Percentiles rank a stretch among this genome's conserved stretches.
Evolutionary conservation across 2,329 filamentous ascomycete genomes (phyloP).

Genomic region (Fusarium sp.): DNA sequence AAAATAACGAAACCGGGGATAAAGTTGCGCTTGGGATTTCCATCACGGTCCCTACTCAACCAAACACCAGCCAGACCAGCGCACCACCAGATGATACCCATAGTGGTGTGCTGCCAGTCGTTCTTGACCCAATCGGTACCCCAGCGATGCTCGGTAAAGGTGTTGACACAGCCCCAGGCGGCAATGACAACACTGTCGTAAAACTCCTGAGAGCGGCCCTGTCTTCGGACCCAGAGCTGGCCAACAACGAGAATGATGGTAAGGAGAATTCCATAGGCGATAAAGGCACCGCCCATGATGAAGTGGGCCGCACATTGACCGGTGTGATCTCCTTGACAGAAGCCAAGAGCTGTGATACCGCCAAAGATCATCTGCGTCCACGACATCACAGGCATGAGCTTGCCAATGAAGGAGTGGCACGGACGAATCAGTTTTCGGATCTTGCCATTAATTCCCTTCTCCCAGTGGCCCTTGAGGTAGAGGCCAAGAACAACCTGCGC

Average conservation of each 20-base stretch:
- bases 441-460: slow-evolving; percentile 84
- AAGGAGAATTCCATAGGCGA: slow-evolving; percentile 91
- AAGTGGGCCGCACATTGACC: slow-evolving; percentile 97
- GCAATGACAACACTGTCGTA: slow-evolving; percentile 94
- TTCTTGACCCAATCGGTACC: slow-evolving; percentile 90
- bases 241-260: slow-evolving; percentile 90
- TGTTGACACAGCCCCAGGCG: slow-evolving; percentile 97
- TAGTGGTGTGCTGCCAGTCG: slow-evolving; percentile 97
- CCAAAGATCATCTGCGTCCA: slow-evolving; percentile 98
- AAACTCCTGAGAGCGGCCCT: slow-evolving; percentile 94
- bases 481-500: slow-evolving; percentile 84
- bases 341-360: slow-evolving; percentile 91
- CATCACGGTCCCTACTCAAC: slow-evolving; percentile 87
- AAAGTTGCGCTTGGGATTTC: slow-evolving; percentile 90
- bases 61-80: slow-evolving; percentile 93
- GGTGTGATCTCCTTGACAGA: slow-evolving; percentile 91
- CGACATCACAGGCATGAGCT: slow-evolving; percentile 85
- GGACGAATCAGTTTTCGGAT: slow-evolving; percentile 81
- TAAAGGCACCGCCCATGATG: slow-evolving; percentile 98
- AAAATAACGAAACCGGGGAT: slow-evolving; percentile 92
- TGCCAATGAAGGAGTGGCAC: slow-evolving; percentile 86
- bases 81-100: slow-evolving; percentile 99
- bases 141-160: slow-evolving; percentile 98
- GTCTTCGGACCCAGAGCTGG: slow-evolving; percentile 86
- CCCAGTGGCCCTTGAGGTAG: slow-evolving; percentile 91